Conservation (phyloP, 192 early-diverging fungal genomes). For the Backusella sp. region DNA sequence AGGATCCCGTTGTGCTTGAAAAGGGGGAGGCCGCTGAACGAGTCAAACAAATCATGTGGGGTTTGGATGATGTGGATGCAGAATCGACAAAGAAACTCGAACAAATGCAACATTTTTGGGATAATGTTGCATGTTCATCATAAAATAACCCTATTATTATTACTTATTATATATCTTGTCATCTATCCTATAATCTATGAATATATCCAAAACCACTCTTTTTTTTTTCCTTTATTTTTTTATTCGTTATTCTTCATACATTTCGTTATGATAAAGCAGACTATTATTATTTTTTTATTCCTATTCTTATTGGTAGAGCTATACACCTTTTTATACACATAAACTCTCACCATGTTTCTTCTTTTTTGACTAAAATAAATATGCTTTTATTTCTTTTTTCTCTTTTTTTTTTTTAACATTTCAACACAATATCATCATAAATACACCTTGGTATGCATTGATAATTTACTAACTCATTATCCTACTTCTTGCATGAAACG, state of each 20-base stretch:
- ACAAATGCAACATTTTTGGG: slow-evolving; percentile 39
- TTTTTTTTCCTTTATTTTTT: background rate
- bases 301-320: background rate
- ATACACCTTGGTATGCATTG: no score
- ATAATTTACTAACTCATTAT: no score
- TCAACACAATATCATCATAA: no score
- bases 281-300: background rate
- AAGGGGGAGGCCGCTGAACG: slow-evolving; percentile 37
- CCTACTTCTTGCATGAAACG: background rate
- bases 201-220: background rate
- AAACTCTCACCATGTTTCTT: no score
- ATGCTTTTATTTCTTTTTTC: no score
- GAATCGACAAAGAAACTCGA: slow-evolving; percentile 30
- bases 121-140: slow-evolving; percentile 11
- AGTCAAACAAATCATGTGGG: slow-evolving; percentile 42
- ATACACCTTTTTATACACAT: background rate
- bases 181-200: background rate
- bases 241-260: background rate
- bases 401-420: no score
- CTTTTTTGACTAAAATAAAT: no score
- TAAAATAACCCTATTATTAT: background rate
- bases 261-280: background rate
- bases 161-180: background rate
- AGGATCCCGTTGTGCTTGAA: slow-evolving; percentile 34
- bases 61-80: slow-evolving; percentile 38